Evolutionary conservation across 1,284 basidiomycete species (phyloP).

Genomic region (Ustilago tritici): DNA sequence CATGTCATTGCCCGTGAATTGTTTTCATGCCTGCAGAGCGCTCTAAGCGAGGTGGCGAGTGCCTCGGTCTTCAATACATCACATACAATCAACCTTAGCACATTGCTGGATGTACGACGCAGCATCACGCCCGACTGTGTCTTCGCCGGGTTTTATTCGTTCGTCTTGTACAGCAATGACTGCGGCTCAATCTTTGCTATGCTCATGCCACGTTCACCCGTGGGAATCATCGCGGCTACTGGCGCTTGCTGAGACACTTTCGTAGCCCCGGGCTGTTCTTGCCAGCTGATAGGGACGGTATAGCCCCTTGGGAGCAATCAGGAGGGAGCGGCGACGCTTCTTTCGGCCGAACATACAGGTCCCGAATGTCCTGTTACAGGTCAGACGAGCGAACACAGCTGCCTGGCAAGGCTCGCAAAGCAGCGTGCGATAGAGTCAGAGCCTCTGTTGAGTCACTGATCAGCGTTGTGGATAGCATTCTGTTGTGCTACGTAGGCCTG

Average conservation of each 20-base stretch:
- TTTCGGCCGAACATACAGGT: too few species aligned
- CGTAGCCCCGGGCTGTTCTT: not conserved
- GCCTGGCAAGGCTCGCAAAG: too few species aligned
- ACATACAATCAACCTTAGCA: not conserved
- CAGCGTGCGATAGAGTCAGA: too few species aligned
- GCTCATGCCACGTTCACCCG: slow-evolving; percentile 7
- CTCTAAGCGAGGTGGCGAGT: not conserved
- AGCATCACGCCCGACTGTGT: not conserved
- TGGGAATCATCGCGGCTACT: slow-evolving; percentile 4
- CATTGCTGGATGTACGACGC: not conserved
- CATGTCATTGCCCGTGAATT: not conserved
- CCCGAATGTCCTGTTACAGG: too few species aligned
- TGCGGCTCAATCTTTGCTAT: not conserved
- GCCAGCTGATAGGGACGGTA: not conserved
- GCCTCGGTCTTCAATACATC: slow-evolving; percentile 7
- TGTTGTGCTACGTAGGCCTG: too few species aligned
- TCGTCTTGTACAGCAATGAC: not conserved
- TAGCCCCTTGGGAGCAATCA: not conserved
- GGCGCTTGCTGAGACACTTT: not conserved
- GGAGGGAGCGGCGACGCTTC: too few species aligned
- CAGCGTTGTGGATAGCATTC: too few species aligned
- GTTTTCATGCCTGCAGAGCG: slow-evolving; percentile 10
- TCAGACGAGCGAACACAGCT: too few species aligned
- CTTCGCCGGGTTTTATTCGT: not conserved
- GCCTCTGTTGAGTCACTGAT: too few species aligned